These are phyloP conservation scores for Trichoderma guizhouense DNA, from an alignment of 2,329 filamentous ascomycete genomes.

Conservation along the genomic window DNA sequence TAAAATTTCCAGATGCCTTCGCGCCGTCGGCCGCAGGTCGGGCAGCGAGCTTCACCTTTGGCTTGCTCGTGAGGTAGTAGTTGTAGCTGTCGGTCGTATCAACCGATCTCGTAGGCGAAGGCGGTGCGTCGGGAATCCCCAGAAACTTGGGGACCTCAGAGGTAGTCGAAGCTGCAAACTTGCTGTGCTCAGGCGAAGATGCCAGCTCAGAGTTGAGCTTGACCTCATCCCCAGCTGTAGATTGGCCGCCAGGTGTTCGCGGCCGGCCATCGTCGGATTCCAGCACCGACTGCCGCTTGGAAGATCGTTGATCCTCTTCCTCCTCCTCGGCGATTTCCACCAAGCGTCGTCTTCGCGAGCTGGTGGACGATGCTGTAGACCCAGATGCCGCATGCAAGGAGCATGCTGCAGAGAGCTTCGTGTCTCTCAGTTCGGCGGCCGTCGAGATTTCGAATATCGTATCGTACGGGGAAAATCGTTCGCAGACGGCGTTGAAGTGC, in stretches of 20 bases:
- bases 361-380: slow-evolving; percentile 80
- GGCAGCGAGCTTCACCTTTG: slow-evolving; percentile 86
- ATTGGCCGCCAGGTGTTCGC: slow-evolving; percentile 29
- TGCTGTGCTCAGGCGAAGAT: slow-evolving; percentile 46
- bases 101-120: slow-evolving; percentile 44
- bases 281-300: slow-evolving; percentile 56
- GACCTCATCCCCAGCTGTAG: slow-evolving; percentile 35
- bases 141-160: slow-evolving; percentile 51
- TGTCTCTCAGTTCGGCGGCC: slow-evolving; percentile 79
- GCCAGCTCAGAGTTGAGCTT: slow-evolving; percentile 53
- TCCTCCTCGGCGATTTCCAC: slow-evolving; percentile 94
- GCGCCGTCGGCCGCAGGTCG: slow-evolving; percentile 69
- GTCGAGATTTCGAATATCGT: slow-evolving; percentile 73
- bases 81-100: slow-evolving; percentile 47
- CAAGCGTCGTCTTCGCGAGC: slow-evolving; percentile 72
- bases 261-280: slow-evolving; percentile 35
- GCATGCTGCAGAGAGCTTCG: slow-evolving; percentile 81
- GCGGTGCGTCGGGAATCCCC: slow-evolving; percentile 43
- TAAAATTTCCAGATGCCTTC: slow-evolving; percentile 59
- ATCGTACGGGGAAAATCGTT: slow-evolving; percentile 80
- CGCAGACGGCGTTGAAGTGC: slow-evolving; percentile 64
- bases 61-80: slow-evolving; percentile 56
- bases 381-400: slow-evolving; percentile 84
- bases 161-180: slow-evolving; percentile 46
- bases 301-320: slow-evolving; percentile 66